Evolutionary conservation across 352 stramenopile species (phyloP).

Genomic region (Phytophthora pseudosyringae): DNA sequence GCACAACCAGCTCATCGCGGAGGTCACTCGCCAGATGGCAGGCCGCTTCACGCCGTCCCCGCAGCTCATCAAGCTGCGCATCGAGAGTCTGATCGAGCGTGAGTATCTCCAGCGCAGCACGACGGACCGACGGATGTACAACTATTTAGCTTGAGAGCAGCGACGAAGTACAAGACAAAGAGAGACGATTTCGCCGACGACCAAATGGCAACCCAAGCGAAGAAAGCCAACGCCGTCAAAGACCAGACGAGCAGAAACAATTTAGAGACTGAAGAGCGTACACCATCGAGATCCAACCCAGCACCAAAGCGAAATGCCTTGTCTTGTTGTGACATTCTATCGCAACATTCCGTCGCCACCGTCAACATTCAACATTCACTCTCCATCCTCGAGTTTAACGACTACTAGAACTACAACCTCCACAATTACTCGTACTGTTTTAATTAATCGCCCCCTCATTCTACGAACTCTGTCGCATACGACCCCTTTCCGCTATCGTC

Average conservation of each 20-base stretch:
- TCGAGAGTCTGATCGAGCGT: conserved; percentile 98
- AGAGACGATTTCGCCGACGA: background rate
- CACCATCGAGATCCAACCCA: background rate
- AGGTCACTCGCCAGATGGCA: conserved; percentile 89
- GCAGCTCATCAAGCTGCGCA: conserved; percentile 98
- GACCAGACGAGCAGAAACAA: conserved; percentile 4
- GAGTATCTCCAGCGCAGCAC: conserved; percentile 98
- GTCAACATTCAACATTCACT: background rate
- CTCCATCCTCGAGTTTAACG: background rate
- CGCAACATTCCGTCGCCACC: background rate
- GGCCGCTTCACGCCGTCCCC: conserved; percentile 94
- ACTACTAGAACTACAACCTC: background rate
- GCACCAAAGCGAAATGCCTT: too few relatives aligned
- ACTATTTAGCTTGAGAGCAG: conserved; percentile 95
- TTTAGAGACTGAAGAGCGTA: conserved; percentile 9
- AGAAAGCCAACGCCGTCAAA: background rate
- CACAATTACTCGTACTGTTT: too few relatives aligned
- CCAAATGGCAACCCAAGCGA: background rate
- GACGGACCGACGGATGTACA: conserved; percentile 95
- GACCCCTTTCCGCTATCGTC: background rate
- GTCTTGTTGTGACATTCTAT: conserved; percentile 18
- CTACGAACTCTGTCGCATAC: background rate
- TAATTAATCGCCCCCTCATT: background rate
- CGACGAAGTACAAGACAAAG: conserved; percentile 7
- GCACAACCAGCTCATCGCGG: conserved; percentile 92